A percentile compares a stretch with the other conserved stretches of the same genome.
phyloP scores from a whole-genome alignment of 192 early-diverging fungal genomes.

The Kickxella alabastrina region DNA sequence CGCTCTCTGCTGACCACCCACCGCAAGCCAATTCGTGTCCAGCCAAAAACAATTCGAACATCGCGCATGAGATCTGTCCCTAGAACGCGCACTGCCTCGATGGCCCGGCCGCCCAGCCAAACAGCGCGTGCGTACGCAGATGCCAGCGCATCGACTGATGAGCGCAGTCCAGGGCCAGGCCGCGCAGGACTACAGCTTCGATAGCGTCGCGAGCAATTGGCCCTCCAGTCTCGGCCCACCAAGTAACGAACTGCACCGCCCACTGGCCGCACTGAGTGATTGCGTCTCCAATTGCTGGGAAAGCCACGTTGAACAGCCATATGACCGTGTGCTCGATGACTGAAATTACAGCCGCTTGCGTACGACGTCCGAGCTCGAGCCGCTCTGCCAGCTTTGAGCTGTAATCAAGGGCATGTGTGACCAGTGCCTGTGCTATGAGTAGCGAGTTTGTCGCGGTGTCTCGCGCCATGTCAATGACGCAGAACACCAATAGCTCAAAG shows the following conservation, averaged over 20 bases:
- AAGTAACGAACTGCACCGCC: not conserved
- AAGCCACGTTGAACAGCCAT: conserved; percentile 22
- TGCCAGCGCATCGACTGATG: not conserved
- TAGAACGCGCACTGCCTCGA: conserved; percentile 14
- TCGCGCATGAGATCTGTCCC: conserved; percentile 19
- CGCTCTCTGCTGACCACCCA: conserved; percentile 15
- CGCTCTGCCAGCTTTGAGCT: not conserved
- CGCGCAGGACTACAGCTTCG: conserved; percentile 16
- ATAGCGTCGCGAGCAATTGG: conserved; percentile 14
- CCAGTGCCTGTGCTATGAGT: not conserved
- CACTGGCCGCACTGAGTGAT: not conserved
- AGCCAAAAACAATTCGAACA: conserved; percentile 1
- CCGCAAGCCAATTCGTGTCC: not conserved
- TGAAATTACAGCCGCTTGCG: conserved; percentile 7
- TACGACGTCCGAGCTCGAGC: conserved; percentile 13
- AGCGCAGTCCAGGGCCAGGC: conserved; percentile 6
- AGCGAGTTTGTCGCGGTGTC: not conserved
- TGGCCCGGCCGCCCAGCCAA: conserved; percentile 16
- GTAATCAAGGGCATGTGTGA: not conserved
- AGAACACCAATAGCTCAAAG: conserved; percentile 43
- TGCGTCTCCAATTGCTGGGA: conserved; percentile 9
- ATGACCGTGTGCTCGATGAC: conserved; percentile 28
- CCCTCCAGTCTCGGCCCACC: conserved; percentile 34
- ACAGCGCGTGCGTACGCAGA: not conserved
- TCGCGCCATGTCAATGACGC: conserved; percentile 19